Evolutionary conservation across 2,329 filamentous ascomycete species (phyloP), one percentile per base, ranked within the genome.

Genomic region (Penicillium sp.): DNA sequence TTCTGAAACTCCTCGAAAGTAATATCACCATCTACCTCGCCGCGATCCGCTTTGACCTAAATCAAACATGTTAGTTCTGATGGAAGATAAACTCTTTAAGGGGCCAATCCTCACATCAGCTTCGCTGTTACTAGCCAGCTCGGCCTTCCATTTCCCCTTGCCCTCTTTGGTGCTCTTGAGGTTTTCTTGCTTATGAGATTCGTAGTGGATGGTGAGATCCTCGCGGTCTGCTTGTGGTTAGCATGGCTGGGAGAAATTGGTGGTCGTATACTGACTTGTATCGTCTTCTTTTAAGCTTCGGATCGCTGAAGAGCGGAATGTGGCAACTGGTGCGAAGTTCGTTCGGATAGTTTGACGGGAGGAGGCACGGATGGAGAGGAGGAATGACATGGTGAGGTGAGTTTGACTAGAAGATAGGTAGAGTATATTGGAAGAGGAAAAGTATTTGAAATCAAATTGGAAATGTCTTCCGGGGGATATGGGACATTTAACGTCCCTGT

Each of bases 71-170:
- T 61, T 42, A 61, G 44, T 50, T 26, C 28, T 26, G 7, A 11
- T 17, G 4, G 1, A n/a, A 33, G 17, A 33, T n/a, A 19, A 11
- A 33, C 14, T 10, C 14, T 3, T 3, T 22, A 22, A 33, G 33
- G 22, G 16, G 11, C 5, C 37, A 35, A 12, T 19, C 43, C 81
- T 61, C 75, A 94, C 80, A 64, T 84, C 84, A 72, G 89, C 88
- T 78, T 95, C 90, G 73, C 87, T 89, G 74, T 90, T 85, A 47
- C 86, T 89, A 3, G 90, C 89, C 47, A 95, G 79, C 71, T 88
- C 86, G 22, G 87, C 80, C 76, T 89, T 88, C 90, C 90, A 94
- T 69, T 90, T 82, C 50, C 81, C 87, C 70, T 84, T 81, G 58
- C 89, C 89, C 37, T 82, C 75, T 63, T 80, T 77, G 72, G 74